Conservation (phyloP, 2,329 filamentous ascomycete species). For the Fusarium proliferatum region DNA sequence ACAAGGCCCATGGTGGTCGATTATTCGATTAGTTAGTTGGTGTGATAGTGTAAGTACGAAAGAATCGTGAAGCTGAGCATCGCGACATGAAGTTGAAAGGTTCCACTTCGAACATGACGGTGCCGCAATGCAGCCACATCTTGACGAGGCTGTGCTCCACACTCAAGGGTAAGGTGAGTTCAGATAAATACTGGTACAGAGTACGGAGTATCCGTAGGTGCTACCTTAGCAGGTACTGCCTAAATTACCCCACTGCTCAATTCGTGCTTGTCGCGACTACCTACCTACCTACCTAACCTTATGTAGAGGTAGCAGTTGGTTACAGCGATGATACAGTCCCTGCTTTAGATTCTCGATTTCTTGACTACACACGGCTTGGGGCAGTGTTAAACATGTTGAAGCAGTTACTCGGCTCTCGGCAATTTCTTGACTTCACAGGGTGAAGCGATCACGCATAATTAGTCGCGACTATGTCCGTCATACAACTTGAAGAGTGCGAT, state of each 20-base stretch:
- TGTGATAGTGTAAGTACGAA: neutral
- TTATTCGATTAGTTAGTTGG: neutral
- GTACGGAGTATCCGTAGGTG: neutral
- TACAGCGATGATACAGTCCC: slow-evolving; percentile 5
- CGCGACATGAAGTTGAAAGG: slow-evolving; percentile 12
- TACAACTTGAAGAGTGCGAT: slow-evolving; percentile 54
- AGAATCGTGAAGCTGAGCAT: slow-evolving; percentile 18
- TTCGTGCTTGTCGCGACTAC: slow-evolving; percentile 11
- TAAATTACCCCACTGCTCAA: slow-evolving; percentile 18
- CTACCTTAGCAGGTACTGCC: neutral
- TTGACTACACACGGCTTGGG: neutral
- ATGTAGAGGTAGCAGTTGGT: neutral
- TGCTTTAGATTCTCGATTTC: slow-evolving; percentile 6
- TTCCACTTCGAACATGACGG: slow-evolving; percentile 29
- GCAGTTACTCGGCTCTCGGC: neutral
- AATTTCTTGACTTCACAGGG: neutral
- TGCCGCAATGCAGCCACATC: slow-evolving; percentile 35
- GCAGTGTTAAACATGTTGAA: slow-evolving; percentile 35
- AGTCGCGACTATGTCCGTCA: slow-evolving; percentile 50
- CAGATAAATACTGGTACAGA: neutral
- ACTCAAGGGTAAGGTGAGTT: neutral
- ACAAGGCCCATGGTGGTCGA: slow-evolving; percentile 76
- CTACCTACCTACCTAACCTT: no score
- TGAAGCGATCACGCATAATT: slow-evolving; percentile 5
- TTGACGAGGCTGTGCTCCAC: slow-evolving; percentile 35